A percentile compares a stretch with the other conserved stretches of the same genome.
Evolutionary conservation across 2,329 filamentous ascomycete genomes (phyloP).

Genomic region (Aschersonia sp.): DNA sequence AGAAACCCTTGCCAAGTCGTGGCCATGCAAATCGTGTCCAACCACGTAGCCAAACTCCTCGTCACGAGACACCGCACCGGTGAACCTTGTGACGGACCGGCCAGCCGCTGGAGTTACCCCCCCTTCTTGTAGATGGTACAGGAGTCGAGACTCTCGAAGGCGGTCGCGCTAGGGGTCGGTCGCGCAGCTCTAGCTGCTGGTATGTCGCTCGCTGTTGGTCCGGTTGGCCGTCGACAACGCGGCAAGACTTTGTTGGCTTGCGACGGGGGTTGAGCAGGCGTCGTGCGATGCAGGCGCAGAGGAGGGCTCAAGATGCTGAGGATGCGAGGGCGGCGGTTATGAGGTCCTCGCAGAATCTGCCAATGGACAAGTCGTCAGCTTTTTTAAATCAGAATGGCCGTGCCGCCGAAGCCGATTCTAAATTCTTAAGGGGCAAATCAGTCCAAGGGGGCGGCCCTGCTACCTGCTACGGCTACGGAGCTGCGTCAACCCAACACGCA

Average conservation of each 20-base stretch:
- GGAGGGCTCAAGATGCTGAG: neutral
- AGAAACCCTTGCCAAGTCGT: conserved; percentile 1
- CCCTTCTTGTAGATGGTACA: neutral
- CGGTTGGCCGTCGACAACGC: too few species aligned
- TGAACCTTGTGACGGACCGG: too few species aligned
- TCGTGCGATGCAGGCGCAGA: neutral
- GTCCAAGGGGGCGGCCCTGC: too few species aligned
- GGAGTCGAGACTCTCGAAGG: neutral
- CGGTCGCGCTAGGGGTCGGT: neutral
- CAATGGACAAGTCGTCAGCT: neutral
- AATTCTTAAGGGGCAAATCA: neutral
- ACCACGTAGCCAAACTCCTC: too few species aligned
- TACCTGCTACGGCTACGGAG: too few species aligned
- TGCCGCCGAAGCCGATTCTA: neutral
- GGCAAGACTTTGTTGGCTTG: too few species aligned
- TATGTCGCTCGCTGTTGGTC: too few species aligned
- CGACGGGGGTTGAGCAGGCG: neutral
- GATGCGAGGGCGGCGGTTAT: neutral
- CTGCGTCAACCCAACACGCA: too few species aligned
- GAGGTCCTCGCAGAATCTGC: neutral
- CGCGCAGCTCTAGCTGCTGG: too few species aligned
- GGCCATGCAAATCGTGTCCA: neutral
- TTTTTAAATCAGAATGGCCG: neutral
- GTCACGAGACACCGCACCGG: too few species aligned
- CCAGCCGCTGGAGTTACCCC: too few species aligned